Evolutionary conservation across 805 yeast species (phyloP).

Genomic region (Candida rishiriensis): DNA sequence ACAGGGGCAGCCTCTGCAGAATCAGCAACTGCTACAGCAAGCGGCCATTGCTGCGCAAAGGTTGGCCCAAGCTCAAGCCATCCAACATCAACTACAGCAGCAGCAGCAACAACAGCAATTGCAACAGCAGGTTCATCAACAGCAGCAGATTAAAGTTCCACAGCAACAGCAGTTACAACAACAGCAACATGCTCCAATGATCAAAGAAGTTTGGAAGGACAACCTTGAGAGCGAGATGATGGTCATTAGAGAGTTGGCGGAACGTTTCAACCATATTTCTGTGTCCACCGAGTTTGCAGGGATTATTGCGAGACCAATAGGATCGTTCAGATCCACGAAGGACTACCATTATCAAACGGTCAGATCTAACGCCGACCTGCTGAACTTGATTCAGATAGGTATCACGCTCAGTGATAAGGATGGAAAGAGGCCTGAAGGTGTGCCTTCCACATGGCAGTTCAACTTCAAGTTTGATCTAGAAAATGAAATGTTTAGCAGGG

Average conservation of each 20-base stretch:
- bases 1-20: constrained; percentile 8
- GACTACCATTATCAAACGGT: constrained; percentile 96
- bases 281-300: constrained; percentile 95
- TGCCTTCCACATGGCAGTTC: constrained; percentile 91
- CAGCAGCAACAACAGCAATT: constrained; percentile 17
- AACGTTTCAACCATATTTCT: constrained; percentile 54
- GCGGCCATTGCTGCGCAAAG: constrained; percentile 24
- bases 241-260: constrained; percentile 53
- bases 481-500: constrained; percentile 81
- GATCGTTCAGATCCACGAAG: constrained; percentile 79
- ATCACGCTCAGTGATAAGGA: constrained; percentile 64
- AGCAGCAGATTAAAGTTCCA: constrained; percentile 9
- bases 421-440: constrained; percentile 63
- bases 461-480: constrained; percentile 79
- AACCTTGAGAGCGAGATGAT: constrained; percentile 66
- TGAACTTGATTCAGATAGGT: constrained; percentile 83
- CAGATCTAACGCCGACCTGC: constrained; percentile 83
- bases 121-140: constrained; percentile 14
- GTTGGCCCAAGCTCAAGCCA: constrained; percentile 14
- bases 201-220: constrained; percentile 70
- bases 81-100: constrained; percentile 11
- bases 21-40: constrained; percentile 20
- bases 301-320: constrained; percentile 92
- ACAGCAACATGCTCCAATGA: constrained; percentile 33
- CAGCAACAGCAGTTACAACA: constrained; percentile 9